Percentiles rank a stretch among this genome's conserved stretches.
Conservation (phyloP, 2,329 filamentous ascomycete species). For the Albophoma yamanashiensis region DNA sequence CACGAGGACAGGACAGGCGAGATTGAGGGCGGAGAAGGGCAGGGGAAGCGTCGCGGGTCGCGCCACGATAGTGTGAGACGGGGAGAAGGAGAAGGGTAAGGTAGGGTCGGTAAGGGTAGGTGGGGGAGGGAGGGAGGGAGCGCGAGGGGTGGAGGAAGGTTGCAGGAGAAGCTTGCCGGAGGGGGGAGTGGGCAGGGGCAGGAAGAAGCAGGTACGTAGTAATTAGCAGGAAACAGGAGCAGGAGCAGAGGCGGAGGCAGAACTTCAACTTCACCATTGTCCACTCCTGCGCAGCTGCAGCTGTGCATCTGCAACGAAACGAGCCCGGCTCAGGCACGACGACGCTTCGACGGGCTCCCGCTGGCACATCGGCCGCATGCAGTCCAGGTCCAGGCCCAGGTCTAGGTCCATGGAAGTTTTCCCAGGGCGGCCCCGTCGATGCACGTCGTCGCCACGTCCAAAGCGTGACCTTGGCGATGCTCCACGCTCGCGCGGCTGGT, state of each 20-base stretch:
- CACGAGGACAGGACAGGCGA: conserved; percentile 3
- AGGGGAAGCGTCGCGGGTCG: neutral
- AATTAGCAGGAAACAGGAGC: no score
- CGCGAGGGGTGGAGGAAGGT: neutral
- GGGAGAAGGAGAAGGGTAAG: neutral
- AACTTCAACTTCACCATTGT: no score
- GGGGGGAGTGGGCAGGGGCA: no score
- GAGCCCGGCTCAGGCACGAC: neutral
- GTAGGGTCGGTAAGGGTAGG: neutral
- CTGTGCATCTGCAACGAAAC: no score
- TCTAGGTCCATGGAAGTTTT: neutral
- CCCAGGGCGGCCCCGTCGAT: no score
- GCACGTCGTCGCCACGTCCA: no score
- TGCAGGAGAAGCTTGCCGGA: neutral
- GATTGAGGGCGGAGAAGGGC: conserved; percentile 1
- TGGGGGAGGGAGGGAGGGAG: neutral
- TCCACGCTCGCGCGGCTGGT: no score
- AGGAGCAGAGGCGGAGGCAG: no score
- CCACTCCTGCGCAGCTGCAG: no score
- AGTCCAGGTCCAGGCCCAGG: neutral
- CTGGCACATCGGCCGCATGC: neutral
- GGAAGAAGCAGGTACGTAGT: no score
- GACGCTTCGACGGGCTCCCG: neutral
- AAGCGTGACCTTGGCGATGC: no score
- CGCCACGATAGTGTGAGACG: neutral